Percentiles rank a stretch among this genome's conserved stretches.
Conservation (phyloP, 305 asterid species). For the Solanum hybrid region DNA sequence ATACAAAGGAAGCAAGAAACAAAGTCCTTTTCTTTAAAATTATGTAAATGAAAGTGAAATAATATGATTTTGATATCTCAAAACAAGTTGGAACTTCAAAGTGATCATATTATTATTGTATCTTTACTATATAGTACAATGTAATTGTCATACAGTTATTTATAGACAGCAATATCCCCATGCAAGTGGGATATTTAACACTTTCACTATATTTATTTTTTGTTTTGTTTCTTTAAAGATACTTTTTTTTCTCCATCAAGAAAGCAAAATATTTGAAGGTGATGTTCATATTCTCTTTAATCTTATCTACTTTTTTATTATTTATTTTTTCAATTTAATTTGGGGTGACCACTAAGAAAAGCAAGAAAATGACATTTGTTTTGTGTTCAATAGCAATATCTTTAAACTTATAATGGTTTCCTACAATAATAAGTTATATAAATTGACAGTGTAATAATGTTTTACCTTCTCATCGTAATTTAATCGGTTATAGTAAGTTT, state of each 20-base stretch:
- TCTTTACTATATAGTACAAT: neutral
- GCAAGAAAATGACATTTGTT: neutral
- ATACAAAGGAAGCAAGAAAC: neutral
- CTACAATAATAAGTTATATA: neutral
- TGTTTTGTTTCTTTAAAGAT: neutral
- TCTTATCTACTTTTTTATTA: neutral
- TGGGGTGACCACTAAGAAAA: neutral
- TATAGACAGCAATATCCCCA: neutral
- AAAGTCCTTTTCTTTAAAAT: neutral
- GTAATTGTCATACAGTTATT: neutral
- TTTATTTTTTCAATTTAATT: neutral
- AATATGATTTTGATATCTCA: neutral
- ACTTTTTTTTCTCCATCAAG: neutral
- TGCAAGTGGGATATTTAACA: neutral
- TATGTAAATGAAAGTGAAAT: neutral
- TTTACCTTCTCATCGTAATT: neutral
- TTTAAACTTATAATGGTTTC: neutral
- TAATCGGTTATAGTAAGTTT: neutral
- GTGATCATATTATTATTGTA: neutral
- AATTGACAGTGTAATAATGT: neutral
- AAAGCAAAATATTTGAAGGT: neutral
- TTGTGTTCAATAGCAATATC: neutral
- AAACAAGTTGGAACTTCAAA: neutral
- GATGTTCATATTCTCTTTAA: neutral
- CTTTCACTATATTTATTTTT: neutral